Conservation (phyloP, 2,329 filamentous ascomycete species). For the Truncatella angustata region DNA sequence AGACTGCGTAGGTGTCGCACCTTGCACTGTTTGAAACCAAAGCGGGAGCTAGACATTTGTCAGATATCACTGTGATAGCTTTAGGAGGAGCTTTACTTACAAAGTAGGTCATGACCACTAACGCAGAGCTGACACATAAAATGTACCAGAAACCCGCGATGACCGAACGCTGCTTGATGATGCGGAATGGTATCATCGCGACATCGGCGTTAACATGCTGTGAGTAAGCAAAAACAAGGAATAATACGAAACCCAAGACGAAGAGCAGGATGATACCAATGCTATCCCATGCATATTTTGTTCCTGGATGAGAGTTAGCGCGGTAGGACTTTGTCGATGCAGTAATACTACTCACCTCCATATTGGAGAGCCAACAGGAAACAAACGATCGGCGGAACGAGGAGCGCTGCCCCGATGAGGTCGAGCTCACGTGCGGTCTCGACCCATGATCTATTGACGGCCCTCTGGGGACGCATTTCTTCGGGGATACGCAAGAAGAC, state of each 20-base stretch:
- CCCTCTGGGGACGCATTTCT: slow-evolving; percentile 1
- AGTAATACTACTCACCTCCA: slow-evolving; percentile 14
- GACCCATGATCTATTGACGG: slow-evolving; percentile 3
- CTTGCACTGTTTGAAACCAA: slow-evolving; percentile 54
- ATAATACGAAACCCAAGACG: slow-evolving; percentile 33
- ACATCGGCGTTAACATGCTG: slow-evolving; percentile 32
- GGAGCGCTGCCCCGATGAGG: slow-evolving; percentile 18
- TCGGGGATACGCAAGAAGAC: slow-evolving; percentile 20
- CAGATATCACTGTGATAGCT: slow-evolving; percentile 28
- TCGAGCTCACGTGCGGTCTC: slow-evolving; percentile 22
- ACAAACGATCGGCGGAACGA: slow-evolving; percentile 22
- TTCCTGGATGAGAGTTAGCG: slow-evolving; percentile 20
- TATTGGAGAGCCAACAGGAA: slow-evolving; percentile 32
- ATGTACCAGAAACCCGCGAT: slow-evolving; percentile 10
- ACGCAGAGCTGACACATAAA: slow-evolving; percentile 6
- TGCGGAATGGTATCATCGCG: slow-evolving; percentile 35
- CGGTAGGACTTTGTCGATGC: not conserved
- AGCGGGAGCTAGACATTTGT: slow-evolving; percentile 36
- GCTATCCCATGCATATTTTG: slow-evolving; percentile 12
- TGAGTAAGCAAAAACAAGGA: slow-evolving; percentile 36
- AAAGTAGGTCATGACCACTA: slow-evolving; percentile 31
- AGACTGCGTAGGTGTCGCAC: slow-evolving; percentile 49
- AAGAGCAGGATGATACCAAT: slow-evolving; percentile 34
- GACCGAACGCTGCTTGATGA: slow-evolving; percentile 26
- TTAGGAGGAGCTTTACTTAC: slow-evolving; percentile 16